These are phyloP conservation scores for Bryum argenteum DNA, from an alignment of 225 moss, liverwort and hornwort species.

Conservation along the genomic window DNA sequence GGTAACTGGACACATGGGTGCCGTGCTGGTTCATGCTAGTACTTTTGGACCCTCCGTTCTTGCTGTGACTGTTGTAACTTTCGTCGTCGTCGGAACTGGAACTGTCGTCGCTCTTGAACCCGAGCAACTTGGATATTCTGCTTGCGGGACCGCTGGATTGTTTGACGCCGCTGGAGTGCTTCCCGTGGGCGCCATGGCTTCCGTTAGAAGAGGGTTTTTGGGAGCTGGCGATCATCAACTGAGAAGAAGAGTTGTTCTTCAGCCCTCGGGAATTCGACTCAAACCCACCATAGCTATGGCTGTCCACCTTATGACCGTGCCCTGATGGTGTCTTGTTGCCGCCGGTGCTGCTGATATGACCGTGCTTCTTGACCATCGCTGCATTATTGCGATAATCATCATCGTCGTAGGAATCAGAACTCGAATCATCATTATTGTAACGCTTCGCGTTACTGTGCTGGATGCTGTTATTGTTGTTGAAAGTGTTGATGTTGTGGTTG, in stretches of 20 bases:
- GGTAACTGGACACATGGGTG: conserved; percentile 16
- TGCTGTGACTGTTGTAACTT: conserved; percentile 2
- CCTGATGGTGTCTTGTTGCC: too few relatives aligned
- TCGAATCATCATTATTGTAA: conserved; percentile 18
- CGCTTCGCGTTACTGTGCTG: too few relatives aligned
- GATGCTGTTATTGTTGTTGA: not conserved
- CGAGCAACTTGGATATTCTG: conserved; percentile 30
- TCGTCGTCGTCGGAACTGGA: conserved; percentile 37
- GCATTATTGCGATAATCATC: conserved; percentile 25
- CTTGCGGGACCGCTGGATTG: conserved; percentile 3
- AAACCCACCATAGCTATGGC: conserved; percentile 19
- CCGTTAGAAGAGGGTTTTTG: conserved; percentile 22
- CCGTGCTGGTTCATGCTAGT: not conserved
- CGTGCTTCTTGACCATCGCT: conserved; percentile 26
- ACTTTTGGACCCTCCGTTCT: conserved; percentile 3
- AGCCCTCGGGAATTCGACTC: conserved; percentile 8
- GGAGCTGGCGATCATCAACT: not conserved
- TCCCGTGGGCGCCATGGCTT: not conserved
- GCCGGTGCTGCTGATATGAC: too few relatives aligned
- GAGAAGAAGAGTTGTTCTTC: conserved; percentile 10
- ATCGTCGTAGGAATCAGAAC: conserved; percentile 26
- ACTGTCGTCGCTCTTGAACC: conserved; percentile 15
- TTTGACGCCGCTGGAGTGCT: not conserved
- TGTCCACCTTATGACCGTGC: too few relatives aligned
- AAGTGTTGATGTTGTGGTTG: not conserved